These are phyloP conservation scores for Myxozyma vanderwaltii DNA, from an alignment of 805 yeast species.

Conservation along the genomic window DNA sequence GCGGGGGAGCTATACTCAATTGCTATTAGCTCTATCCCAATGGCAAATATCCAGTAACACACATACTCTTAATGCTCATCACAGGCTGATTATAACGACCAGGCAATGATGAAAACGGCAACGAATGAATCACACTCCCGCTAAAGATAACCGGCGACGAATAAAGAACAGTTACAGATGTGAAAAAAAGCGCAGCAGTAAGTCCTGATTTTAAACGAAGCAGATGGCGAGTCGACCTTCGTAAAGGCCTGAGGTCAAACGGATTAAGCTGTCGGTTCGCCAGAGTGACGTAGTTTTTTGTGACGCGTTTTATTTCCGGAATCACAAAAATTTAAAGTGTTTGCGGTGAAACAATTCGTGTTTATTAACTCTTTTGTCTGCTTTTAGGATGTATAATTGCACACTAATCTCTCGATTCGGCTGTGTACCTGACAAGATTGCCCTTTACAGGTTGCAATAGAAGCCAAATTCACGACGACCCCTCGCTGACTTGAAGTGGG, in stretches of 20 bases:
- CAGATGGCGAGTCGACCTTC: neutral
- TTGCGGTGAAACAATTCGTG: neutral
- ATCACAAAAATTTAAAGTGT: neutral
- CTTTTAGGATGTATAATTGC: too few relatives aligned
- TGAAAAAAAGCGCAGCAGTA: constrained; percentile 28
- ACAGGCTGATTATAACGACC: constrained; percentile 22
- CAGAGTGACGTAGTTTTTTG: neutral
- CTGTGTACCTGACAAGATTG: too few relatives aligned
- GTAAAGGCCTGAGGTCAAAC: constrained; percentile 1
- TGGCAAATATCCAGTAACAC: too few relatives aligned
- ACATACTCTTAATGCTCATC: constrained; percentile 16
- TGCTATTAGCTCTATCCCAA: too few relatives aligned
- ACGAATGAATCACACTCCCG: constrained; percentile 1
- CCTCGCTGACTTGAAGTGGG: neutral
- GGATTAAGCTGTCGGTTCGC: constrained; percentile 9
- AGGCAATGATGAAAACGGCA: constrained; percentile 19
- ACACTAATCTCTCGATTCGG: too few relatives aligned
- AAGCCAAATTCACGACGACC: neutral
- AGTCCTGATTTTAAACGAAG: constrained; percentile 5
- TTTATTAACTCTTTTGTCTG: too few relatives aligned
- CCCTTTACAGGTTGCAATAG: neutral
- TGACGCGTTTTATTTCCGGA: neutral
- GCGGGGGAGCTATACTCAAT: constrained; percentile 44
- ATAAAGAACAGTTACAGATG: constrained; percentile 26
- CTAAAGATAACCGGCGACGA: constrained; percentile 16